Evolutionary conservation across 768 basidiomycete genomes (phyloP), one percentile per base, ranked within the genome.

Genomic region (Tulasnella sp.): DNA sequence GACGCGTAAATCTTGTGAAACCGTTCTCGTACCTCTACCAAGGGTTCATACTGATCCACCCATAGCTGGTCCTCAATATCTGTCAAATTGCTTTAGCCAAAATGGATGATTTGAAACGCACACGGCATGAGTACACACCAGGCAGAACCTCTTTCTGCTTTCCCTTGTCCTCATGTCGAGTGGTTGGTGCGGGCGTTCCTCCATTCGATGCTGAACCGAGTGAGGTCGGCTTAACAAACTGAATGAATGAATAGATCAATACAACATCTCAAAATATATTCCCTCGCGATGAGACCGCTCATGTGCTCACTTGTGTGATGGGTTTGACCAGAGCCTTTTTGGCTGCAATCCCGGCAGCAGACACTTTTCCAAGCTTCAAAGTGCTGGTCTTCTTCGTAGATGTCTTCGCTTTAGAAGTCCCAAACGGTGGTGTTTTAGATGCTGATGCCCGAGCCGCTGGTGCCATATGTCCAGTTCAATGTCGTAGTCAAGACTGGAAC

Each of bases 301-400:
- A 38, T 38, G 15, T 1, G 15, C 55, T 23, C 27, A 56, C 55
- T 17, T 56, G 34, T 10, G 55, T 42, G 23, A 56, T 38, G 1
- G 55, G 43, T 26, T 47, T 43, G 29, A 56, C 42, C 3, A 43
- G 42, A 9, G 41, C 44, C 27, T 42, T 56, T 17, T n/a, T 43
- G n/a, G 24, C n/a, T 10, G 21, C 53, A 21, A 23, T 10, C 7
- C 53, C 44, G 21, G 7, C 34, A 38, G 15, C 34, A 38, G 52
- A 38, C 32, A 23, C 52, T 11, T 23, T 38, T 4, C 44, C 43
- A 21, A 56, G 17, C 13, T 34, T 56, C 42, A 56, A 56, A 17
- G 55, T 56, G 44, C 55, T 56, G 0, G 55, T 56, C 13, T 56
- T 56, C 24, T 56, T 56, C 2, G 55, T 56, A 27, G 52, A 53